A percentile compares a stretch with the other conserved stretches of the same genome.
phyloP scores from a whole-genome alignment of 139 green algal species.

The Gonium pectorale region DNA sequence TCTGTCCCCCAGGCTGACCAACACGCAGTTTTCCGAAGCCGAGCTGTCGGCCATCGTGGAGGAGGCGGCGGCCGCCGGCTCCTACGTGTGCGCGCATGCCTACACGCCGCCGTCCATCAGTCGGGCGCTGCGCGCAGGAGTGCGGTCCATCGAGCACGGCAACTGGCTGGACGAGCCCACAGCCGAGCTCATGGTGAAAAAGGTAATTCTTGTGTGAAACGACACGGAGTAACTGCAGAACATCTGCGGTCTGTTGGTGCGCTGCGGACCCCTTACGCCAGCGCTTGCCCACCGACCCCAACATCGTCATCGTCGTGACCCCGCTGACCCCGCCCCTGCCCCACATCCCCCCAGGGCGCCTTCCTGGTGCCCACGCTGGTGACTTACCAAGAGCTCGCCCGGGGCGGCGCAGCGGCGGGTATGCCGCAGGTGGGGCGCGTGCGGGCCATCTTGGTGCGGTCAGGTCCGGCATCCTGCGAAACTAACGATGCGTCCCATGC shows the following conservation, averaged over 20 bases:
- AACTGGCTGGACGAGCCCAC: constrained; percentile 64
- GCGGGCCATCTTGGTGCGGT: too few relatives aligned
- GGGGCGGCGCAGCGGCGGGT: constrained; percentile 57
- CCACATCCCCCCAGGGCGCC: not conserved
- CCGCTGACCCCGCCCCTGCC: too few relatives aligned
- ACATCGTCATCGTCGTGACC: not conserved
- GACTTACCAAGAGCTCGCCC: constrained; percentile 66
- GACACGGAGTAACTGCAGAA: not conserved
- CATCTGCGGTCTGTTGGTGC: too few relatives aligned
- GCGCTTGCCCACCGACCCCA: not conserved
- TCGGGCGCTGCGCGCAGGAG: constrained; percentile 56
- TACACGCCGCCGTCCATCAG: constrained; percentile 71
- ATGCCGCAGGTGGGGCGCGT: constrained; percentile 63
- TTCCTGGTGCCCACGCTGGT: constrained; percentile 76
- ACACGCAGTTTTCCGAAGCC: constrained; percentile 69
- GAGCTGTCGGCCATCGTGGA: constrained; percentile 77
- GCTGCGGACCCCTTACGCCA: too few relatives aligned
- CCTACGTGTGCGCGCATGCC: constrained; percentile 77
- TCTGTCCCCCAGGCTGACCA: constrained; percentile 66
- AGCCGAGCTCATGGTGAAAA: constrained; percentile 46
- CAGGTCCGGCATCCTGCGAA: too few relatives aligned
- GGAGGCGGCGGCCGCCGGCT: constrained; percentile 70
- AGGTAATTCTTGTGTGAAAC: not conserved
- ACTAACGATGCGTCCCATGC: too few relatives aligned
- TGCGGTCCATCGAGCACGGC: constrained; percentile 77